Base-by-base conservation (phyloP, 2,329 filamentous ascomycete species). In the Beauveria medogensis region DNA sequence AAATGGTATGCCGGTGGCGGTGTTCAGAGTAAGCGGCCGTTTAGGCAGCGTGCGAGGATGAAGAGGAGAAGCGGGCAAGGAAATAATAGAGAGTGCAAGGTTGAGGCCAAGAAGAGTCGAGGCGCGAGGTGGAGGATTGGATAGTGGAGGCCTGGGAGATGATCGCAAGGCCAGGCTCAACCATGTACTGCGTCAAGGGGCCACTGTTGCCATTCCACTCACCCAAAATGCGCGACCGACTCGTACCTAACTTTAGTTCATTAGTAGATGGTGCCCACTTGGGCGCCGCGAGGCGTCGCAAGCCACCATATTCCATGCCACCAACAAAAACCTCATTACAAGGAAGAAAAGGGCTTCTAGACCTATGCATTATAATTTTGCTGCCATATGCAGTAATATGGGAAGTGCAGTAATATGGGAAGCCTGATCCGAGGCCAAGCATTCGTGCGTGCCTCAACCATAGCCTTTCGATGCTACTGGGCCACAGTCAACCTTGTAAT, bases 31-130 rank as follows among this genome's bases (percentile, higher is more conserved):
- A 30, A 24, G 43, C 28, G 37, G 24, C 22, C 18, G 47, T 34
- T 18, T 9, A 1, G n/a, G 37, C 30, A 14, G 16, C 7, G 26
- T 46, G 56, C 48, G 24, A 44, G 41, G 37, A 22, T 16, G n/a
- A 47, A 28, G 46, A 58, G 41, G 43, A 41, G 22, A 20, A 40
- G 22, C 41, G 22, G 34, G 28, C 24, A 43, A 43, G 46, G 57
- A 37, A 24, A 28, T 24, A 6, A 37, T 51, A 55, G 26, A 40
- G 47, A 58, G 54, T 53, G 57, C 48, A 57, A 52, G 34, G 37
- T 37, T 48, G 48, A 59, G 57, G 55, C 40, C 57, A 51, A 56
- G 51, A n/a, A 56, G 51, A 55, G 18, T 52, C 34, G 28, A 62
- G 55, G 22, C 47, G 46, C 40, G 30, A 48, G 56, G 48, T 52